A percentile compares a stretch with the other conserved stretches of the same genome.
These are phyloP conservation scores for Flaveria linearis DNA, from an alignment of 129 eudicot genomes.

Conservation along the genomic window DNA sequence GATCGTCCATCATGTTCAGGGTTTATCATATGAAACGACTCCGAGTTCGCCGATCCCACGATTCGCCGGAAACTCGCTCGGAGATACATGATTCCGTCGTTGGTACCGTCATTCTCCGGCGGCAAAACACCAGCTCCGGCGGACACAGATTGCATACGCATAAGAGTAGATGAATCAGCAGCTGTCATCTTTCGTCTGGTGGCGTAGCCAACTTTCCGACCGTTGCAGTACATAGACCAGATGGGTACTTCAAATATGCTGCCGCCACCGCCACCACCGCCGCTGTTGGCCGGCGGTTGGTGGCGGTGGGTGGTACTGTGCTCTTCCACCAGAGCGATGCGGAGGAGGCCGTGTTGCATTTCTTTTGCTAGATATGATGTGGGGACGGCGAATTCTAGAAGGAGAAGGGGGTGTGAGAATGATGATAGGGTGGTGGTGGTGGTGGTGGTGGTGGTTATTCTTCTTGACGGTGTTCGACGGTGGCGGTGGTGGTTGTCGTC, in stretches of 20 bases:
- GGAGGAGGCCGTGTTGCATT: conserved; percentile 48
- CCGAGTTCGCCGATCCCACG: conserved; percentile 39
- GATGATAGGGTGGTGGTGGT: conserved; percentile 24
- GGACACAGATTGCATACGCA: conserved; percentile 42
- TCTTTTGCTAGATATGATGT: conserved; percentile 42
- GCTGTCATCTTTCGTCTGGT: conserved; percentile 41
- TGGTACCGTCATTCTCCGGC: conserved; percentile 23
- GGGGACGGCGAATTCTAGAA: conserved; percentile 38
- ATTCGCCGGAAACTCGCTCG: conserved; percentile 40
- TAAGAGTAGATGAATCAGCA: conserved; percentile 31
- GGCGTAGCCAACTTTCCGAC: conserved; percentile 46
- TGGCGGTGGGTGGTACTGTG: conserved; percentile 15
- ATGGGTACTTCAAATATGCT: conserved; percentile 44
- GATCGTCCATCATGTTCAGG: conserved; percentile 35
- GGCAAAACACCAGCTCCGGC: conserved; percentile 48
- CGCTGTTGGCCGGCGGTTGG: neutral
- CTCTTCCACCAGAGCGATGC: conserved; percentile 44
- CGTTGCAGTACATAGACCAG: conserved; percentile 45
- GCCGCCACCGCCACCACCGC: neutral
- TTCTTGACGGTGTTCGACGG: conserved; percentile 37
- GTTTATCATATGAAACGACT: conserved; percentile 46
- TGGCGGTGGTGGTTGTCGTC: conserved; percentile 37
- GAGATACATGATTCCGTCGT: conserved; percentile 39
- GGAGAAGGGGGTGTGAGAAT: conserved; percentile 36
- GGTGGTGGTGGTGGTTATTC: conserved; percentile 15